Evolutionary conservation across 768 basidiomycete species (phyloP).

Genomic region (Gloeopeniophorella convolvens): DNA sequence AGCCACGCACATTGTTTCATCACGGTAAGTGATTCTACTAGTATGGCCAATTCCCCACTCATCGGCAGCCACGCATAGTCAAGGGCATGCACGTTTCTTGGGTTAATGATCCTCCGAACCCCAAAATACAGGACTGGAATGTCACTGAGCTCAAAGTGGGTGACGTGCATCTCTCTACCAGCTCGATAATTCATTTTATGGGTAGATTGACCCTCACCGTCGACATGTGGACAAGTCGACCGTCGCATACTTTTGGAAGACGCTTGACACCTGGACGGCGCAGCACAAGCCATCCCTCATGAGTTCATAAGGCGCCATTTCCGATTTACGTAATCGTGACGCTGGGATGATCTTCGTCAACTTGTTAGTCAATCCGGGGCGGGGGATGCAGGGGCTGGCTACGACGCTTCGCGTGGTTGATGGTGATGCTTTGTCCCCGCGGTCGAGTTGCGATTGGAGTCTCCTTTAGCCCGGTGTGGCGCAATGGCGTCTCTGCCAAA

Average conservation of each 20-base stretch:
- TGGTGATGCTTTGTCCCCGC: too few relatives aligned
- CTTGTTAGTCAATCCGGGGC: too few relatives aligned
- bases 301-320: constrained; percentile 28
- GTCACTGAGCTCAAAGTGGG: constrained; percentile 86
- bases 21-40: constrained; percentile 56
- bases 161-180: not conserved
- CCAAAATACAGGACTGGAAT: constrained; percentile 93
- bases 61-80: constrained; percentile 40
- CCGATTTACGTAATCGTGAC: too few relatives aligned
- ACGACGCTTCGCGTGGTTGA: too few relatives aligned
- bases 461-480: too few relatives aligned
- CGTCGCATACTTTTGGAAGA: constrained; percentile 95
- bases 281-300: constrained; percentile 75
- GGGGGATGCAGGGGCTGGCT: too few relatives aligned
- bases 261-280: constrained; percentile 79
- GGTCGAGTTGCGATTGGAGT: too few relatives aligned
- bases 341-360: too few relatives aligned
- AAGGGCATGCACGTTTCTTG: constrained; percentile 95
- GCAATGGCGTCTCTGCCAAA: too few relatives aligned
- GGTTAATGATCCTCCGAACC: constrained; percentile 85
- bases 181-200: not conserved
- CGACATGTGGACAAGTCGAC: constrained; percentile 92
- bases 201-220: constrained; percentile 81
- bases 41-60: not conserved
- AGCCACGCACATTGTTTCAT: constrained; percentile 88